Evolutionary conservation across 2,329 filamentous ascomycete genomes (phyloP).

Genomic region (Mycogone perniciosa): DNA sequence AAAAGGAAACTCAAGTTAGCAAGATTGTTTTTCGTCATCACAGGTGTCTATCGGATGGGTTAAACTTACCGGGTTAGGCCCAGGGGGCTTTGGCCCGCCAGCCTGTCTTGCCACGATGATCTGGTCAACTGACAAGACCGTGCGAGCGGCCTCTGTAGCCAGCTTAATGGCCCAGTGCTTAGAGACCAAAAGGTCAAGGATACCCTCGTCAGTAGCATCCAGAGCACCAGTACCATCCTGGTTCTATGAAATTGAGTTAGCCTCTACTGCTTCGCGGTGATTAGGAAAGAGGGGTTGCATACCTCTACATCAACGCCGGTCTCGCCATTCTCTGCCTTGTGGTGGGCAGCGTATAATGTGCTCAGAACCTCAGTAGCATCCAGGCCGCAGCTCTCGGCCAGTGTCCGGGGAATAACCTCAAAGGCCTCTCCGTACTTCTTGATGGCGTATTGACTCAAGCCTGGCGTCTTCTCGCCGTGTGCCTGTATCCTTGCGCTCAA

Average conservation of each 20-base stretch:
- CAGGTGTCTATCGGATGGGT: background rate
- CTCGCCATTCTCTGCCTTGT: constrained; percentile 80
- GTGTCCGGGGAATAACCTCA: constrained; percentile 87
- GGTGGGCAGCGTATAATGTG: constrained; percentile 86
- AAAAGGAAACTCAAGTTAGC: constrained; percentile 22
- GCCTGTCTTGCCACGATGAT: constrained; percentile 98
- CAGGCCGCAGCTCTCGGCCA: constrained; percentile 90
- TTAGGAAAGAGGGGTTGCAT: constrained; percentile 18
- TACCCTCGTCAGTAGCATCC: constrained; percentile 80
- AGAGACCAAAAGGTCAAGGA: constrained; percentile 82
- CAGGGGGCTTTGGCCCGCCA: constrained; percentile 93
- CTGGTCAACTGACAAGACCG: constrained; percentile 93
- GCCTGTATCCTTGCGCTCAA: constrained; percentile 87
- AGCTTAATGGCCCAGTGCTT: constrained; percentile 98
- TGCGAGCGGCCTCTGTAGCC: constrained; percentile 89
- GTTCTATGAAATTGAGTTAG: constrained; percentile 42
- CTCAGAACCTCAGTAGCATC: constrained; percentile 97
- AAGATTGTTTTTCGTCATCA: background rate
- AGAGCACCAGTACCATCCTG: constrained; percentile 73
- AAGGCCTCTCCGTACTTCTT: constrained; percentile 97
- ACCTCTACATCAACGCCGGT: constrained; percentile 92
- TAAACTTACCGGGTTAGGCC: constrained; percentile 66
- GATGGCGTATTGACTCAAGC: constrained; percentile 91
- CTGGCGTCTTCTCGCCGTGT: constrained; percentile 86
- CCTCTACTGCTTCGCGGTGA: background rate